A percentile compares a stretch with the other conserved stretches of the same genome.
Conservation (phyloP, 2,329 filamentous ascomycete genomes). For the Calonectria leucothoes region DNA sequence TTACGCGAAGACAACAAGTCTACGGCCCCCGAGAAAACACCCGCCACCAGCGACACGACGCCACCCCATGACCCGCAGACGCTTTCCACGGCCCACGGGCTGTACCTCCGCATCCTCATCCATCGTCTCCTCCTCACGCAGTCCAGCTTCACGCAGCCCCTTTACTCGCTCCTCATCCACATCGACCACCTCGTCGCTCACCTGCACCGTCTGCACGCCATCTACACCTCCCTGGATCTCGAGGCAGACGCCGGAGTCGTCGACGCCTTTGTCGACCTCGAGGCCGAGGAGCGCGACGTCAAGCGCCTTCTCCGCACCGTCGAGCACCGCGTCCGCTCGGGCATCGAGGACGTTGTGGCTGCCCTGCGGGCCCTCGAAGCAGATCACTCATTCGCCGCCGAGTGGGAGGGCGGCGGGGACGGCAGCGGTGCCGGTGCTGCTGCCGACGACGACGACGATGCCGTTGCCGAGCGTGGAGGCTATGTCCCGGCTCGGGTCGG, state of each 20-base stretch:
- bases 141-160: slow-evolving; percentile 69
- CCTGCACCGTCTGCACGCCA: slow-evolving; percentile 77
- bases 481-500: slow-evolving; percentile 81
- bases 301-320: slow-evolving; percentile 72
- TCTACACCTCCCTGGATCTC: slow-evolving; percentile 83
- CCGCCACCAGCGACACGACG: slow-evolving; percentile 33
- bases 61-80: slow-evolving; percentile 82
- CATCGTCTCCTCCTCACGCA: slow-evolving; percentile 76
- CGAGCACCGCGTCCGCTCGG: slow-evolving; percentile 72
- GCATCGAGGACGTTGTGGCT: slow-evolving; percentile 75
- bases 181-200: slow-evolving; percentile 87
- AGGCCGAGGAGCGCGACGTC: slow-evolving; percentile 78
- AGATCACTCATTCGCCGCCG: slow-evolving; percentile 56
- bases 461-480: slow-evolving; percentile 43
- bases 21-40: slow-evolving; percentile 32
- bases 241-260: slow-evolving; percentile 86
- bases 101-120: slow-evolving; percentile 77
- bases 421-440: slow-evolving; percentile 38
- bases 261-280: slow-evolving; percentile 78
- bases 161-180: slow-evolving; percentile 76
- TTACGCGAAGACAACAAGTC: slow-evolving; percentile 29
- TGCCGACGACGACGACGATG: slow-evolving; percentile 47
- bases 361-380: slow-evolving; percentile 60
- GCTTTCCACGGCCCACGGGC: slow-evolving; percentile 81
- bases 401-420: slow-evolving; percentile 55